phyloP scores from a whole-genome alignment of 176 grass and related monocot species.

The sorghum (Sorghum bicolor) region DNA sequence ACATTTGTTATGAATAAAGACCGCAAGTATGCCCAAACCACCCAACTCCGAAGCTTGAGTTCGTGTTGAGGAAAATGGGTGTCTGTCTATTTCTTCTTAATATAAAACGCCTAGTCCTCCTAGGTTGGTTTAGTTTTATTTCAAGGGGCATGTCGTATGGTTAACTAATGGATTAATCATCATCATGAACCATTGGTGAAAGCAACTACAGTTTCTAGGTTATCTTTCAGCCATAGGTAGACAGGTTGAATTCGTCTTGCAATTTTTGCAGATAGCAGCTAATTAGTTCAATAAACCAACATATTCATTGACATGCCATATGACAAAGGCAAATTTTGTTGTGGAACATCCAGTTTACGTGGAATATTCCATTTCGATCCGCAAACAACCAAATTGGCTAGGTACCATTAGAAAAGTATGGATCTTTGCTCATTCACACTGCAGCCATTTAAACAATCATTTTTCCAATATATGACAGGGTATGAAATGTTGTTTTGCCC shows the following conservation, averaged over 20 bases:
- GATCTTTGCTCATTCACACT: not conserved
- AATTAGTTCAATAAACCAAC: not conserved
- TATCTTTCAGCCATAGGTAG: conserved; percentile 9
- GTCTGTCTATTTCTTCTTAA: not conserved
- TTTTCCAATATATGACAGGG: not conserved
- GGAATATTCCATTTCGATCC: not conserved
- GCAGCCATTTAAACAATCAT: not conserved
- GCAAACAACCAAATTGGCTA: not conserved
- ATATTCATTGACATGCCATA: not conserved
- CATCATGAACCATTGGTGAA: conserved; percentile 12
- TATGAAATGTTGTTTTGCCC: not conserved
- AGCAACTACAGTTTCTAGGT: not conserved
- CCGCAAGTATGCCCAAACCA: not conserved
- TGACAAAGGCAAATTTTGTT: not conserved
- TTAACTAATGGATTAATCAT: conserved; percentile 13
- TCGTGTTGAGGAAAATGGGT: not conserved
- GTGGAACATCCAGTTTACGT: not conserved
- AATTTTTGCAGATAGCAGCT: not conserved
- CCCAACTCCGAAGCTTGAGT: not conserved
- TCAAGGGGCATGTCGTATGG: not conserved
- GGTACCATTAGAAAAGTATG: not conserved
- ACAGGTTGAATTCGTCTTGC: conserved; percentile 2
- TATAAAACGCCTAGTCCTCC: not conserved
- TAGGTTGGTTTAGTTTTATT: not conserved
- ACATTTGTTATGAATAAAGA: not conserved